Conservation (phyloP, 2,329 filamentous ascomycete species). For the Ophiostoma pallidulum region DNA sequence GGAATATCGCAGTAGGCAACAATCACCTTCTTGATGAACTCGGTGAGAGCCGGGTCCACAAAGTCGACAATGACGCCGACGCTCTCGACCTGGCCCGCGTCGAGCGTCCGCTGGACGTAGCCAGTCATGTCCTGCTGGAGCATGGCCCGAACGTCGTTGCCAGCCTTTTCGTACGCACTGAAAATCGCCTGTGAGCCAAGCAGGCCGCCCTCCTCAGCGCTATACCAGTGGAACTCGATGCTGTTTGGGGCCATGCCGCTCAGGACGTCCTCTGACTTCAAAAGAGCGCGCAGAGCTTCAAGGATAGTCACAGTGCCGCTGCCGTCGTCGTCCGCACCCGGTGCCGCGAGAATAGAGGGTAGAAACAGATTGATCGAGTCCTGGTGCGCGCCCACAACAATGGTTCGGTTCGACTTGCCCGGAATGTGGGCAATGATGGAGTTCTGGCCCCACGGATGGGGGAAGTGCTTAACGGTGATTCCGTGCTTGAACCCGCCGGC, state of each 20-base stretch:
- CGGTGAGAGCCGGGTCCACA: constrained; percentile 72
- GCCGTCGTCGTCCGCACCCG: constrained; percentile 92
- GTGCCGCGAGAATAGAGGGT: constrained; percentile 72
- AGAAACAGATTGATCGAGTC: constrained; percentile 92
- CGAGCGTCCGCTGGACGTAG: constrained; percentile 71
- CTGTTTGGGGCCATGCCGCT: constrained; percentile 70
- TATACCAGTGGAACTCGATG: constrained; percentile 95
- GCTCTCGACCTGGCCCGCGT: constrained; percentile 71
- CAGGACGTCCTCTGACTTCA: constrained; percentile 61
- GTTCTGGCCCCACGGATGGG: constrained; percentile 80
- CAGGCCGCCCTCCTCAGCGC: constrained; percentile 78
- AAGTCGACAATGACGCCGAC: constrained; percentile 91
- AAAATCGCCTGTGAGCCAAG: constrained; percentile 88
- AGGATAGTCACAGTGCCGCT: constrained; percentile 90
- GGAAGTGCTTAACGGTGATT: constrained; percentile 63
- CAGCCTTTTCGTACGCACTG: constrained; percentile 61
- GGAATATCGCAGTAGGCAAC: constrained; percentile 76
- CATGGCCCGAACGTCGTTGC: constrained; percentile 83
- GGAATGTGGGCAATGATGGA: constrained; percentile 89
- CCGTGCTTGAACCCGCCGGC: constrained; percentile 59
- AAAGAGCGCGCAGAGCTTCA: constrained; percentile 74
- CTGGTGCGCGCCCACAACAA: constrained; percentile 86
- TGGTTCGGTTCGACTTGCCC: constrained; percentile 71
- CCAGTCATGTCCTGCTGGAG: constrained; percentile 98
- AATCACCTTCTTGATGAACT: constrained; percentile 85